phyloP scores from a whole-genome alignment of 2,329 filamentous ascomycete species.

The Penicillium sp. region DNA sequence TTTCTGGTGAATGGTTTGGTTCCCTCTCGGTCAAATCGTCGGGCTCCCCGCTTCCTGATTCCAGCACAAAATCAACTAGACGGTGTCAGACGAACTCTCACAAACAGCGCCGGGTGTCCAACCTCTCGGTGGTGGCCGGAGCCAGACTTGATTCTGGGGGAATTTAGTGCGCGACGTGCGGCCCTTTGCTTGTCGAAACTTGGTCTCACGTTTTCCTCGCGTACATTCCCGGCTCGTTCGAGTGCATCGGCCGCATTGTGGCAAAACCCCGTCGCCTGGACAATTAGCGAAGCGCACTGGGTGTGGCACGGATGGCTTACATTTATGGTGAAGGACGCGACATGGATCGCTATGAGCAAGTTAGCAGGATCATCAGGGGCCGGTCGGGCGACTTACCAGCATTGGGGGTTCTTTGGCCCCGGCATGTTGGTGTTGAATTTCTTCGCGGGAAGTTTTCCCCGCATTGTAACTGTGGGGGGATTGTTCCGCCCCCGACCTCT shows the following conservation, averaged over 20 bases:
- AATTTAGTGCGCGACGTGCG: conserved; percentile 16
- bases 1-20: background rate
- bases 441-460: conserved; percentile 6
- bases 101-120: background rate
- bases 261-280: conserved; percentile 20
- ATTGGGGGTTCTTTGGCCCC: conserved; percentile 13
- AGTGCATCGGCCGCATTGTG: conserved; percentile 22
- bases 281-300: background rate
- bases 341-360: conserved; percentile 19
- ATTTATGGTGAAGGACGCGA: conserved; percentile 24
- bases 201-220: conserved; percentile 12
- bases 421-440: conserved; percentile 10
- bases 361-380: background rate
- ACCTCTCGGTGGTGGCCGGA: conserved; percentile 25
- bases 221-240: conserved; percentile 19
- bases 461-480: conserved; percentile 2
- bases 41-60: conserved; percentile 18
- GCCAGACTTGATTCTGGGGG: conserved; percentile 24
- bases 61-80: conserved; percentile 24
- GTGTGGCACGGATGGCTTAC: conserved; percentile 3
- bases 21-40: conserved; percentile 1
- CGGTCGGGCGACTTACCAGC: conserved; percentile 15
- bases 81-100: conserved; percentile 6
- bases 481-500: background rate
- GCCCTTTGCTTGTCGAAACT: conserved; percentile 16